A percentile compares a stretch with the other conserved stretches of the same genome.
Evolutionary conservation across 495 filamentous ascomycete species (phyloP).

Genomic region (Penicillium verhagenii): DNA sequence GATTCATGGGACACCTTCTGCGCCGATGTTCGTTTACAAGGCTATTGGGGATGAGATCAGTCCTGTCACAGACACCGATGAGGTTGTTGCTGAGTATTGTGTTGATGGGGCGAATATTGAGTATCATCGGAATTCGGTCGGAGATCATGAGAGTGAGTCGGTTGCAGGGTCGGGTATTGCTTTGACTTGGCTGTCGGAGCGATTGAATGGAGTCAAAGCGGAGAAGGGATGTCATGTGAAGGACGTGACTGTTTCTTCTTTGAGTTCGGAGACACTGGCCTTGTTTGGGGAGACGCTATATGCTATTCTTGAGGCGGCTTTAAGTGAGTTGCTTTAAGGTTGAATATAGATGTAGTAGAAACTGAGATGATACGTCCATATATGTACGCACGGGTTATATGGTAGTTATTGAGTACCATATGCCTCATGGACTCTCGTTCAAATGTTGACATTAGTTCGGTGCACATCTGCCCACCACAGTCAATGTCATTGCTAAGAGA

Average conservation of each 20-base stretch:
- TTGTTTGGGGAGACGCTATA: neutral
- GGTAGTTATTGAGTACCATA: no score
- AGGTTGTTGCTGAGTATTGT: constrained; percentile 40
- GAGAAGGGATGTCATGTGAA: constrained; percentile 1
- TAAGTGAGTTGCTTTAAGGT: neutral
- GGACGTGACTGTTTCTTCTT: neutral
- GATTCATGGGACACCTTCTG: constrained; percentile 29
- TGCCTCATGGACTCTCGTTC: no score
- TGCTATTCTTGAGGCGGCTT: neutral
- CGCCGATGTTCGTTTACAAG: constrained; percentile 53
- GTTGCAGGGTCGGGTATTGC: constrained; percentile 8
- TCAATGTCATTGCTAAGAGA: no score
- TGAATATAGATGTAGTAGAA: no score
- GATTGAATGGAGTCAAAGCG: constrained; percentile 12
- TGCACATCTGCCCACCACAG: no score
- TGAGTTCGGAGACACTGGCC: neutral
- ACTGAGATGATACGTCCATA: no score
- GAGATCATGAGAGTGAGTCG: constrained; percentile 9
- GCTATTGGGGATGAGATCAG: constrained; percentile 47
- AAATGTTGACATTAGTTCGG: no score
- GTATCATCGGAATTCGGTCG: constrained; percentile 12
- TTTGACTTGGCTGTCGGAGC: constrained; percentile 8
- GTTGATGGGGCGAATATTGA: constrained; percentile 10
- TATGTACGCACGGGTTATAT: no score
- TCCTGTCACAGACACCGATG: constrained; percentile 41